Evolutionary conservation across 495 filamentous ascomycete species (phyloP), one percentile per base, ranked within the genome.

Genomic region (Tuber microsphaerosporum): DNA sequence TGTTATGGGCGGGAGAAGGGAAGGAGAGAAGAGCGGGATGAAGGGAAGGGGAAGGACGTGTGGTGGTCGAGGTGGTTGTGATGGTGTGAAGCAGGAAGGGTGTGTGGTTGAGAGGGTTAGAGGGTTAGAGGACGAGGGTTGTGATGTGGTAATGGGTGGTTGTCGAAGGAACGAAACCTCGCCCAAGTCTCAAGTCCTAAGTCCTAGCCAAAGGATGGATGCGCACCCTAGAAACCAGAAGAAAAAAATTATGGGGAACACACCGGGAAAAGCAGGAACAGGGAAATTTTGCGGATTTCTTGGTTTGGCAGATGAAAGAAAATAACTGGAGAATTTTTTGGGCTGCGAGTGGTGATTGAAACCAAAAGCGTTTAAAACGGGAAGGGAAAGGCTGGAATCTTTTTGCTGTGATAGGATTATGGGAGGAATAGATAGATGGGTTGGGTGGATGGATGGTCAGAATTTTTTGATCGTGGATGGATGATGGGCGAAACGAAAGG

Each of bases 381-480:
- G 77, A 75, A 72, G 81, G 81, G 76, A 75, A 76, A 77, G 80
- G 73, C 70, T 70, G 68, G 45, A 78, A 37, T n/a, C 46, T 73
- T 80, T 80, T 80, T 85, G 84, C 83, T 79, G 80, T 43, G 42
- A 43, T 43, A 43, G 75, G 79, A 82, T 80, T 79, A 79, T 75
- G 81, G 81, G 65, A 71, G 70, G 65, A 61, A 37, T 8, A 42
- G 70, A 73, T 77, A n/a, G n/a, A n/a, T n/a, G n/a, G n/a, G n/a
- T n/a, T n/a, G 80, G 85, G 83, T 85, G 83, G 84, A 85, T 84
- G 78, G 31, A 48, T 46, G 75, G 71, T 34, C 26, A 65, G 56
- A 65, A 65, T 65, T 65, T 65, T 65, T 34, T 65, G 56, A 65
- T 65, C 26, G 56, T 34, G 26, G 56, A 65, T 31, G 26, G 56